Base-by-base conservation (phyloP, 78 protist species). In the Cavenderia fasciculata region DNA sequence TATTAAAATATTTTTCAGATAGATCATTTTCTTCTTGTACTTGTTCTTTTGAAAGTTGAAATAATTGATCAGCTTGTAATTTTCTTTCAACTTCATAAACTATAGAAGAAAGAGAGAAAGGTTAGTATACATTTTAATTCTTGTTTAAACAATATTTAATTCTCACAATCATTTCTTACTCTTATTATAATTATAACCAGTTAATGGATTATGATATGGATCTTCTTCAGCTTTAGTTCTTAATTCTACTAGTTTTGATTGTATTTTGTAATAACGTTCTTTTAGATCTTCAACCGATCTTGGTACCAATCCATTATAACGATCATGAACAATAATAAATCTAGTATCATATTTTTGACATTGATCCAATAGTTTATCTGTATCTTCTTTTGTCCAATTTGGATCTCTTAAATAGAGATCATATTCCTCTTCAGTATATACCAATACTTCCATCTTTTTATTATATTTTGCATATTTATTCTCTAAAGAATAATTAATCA, bases 331-430 rank as follows among this genome's bases (percentile, higher is more conserved):
- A 5, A 86, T 31, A 18, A 85, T 74, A 38, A 91, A 91, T 59
- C 91, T 66, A 4, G 85, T 72, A 65, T 85, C 94, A 33, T 70
- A 91, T 49, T 65, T 36, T 59, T 61, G 49, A 21, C 85, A 76
- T 25, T 85, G 68, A 2, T 85, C 94, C 10, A 91, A 52, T 7
- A 91, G 34, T 27, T 40, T 52, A 49, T 85, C 91, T 0, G 94
- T 91, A 69, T 91, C 94, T n/a, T 85, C 86, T 46, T 38, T 71
- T 4, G 89, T 66, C 94, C 94, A 91, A 38, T 69, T 21, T 1
- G 70, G 52, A 77, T 87, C 86, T 54, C 74, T 43, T 36, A 82
- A 46, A 68, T 82, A 82, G 5, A 68, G 21, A 43, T 82, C 90
- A 21, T 82, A 82, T 62, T 82, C 90, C 6, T 82, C 90, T 52